A percentile compares a stretch with the other conserved stretches of the same genome.
Evolutionary conservation across 176 grass and related monocot species (phyloP).

Genomic region (Ampelocalamus luodianensis): DNA sequence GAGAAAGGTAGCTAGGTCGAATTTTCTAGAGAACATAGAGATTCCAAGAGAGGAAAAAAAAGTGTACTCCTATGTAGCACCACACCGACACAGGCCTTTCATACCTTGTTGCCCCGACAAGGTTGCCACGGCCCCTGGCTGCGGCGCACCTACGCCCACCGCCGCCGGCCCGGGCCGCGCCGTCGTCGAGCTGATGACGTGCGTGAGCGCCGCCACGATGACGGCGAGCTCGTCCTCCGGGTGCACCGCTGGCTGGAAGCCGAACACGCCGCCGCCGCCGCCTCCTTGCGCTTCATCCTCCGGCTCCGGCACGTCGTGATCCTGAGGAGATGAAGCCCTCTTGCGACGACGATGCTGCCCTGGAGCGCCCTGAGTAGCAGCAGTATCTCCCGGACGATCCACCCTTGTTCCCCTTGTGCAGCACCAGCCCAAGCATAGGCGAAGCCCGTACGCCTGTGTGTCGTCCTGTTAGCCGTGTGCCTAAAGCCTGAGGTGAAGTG

Average conservation of each 20-base stretch:
- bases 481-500: background rate
- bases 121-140: background rate
- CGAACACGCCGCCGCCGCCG: background rate
- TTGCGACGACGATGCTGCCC: background rate
- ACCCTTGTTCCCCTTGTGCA: background rate
- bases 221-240: slow-evolving; percentile 35
- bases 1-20: too few relatives aligned
- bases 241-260: background rate
- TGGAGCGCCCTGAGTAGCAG: background rate
- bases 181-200: slow-evolving; percentile 44
- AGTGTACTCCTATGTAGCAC: background rate
- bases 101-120: slow-evolving; percentile 43
- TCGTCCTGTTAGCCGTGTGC: background rate
- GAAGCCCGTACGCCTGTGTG: background rate
- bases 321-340: background rate
- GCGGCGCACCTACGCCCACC: background rate
- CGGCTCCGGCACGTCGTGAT: background rate
- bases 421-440: background rate
- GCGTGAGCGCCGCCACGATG: slow-evolving; percentile 59
- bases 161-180: background rate
- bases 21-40: background rate
- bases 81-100: background rate
- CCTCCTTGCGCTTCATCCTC: background rate
- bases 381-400: slow-evolving; percentile 29
- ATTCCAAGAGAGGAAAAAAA: background rate